These are phyloP conservation scores for Penicillium fimorum DNA, from an alignment of 495 filamentous ascomycete genomes.

Conservation along the genomic window DNA sequence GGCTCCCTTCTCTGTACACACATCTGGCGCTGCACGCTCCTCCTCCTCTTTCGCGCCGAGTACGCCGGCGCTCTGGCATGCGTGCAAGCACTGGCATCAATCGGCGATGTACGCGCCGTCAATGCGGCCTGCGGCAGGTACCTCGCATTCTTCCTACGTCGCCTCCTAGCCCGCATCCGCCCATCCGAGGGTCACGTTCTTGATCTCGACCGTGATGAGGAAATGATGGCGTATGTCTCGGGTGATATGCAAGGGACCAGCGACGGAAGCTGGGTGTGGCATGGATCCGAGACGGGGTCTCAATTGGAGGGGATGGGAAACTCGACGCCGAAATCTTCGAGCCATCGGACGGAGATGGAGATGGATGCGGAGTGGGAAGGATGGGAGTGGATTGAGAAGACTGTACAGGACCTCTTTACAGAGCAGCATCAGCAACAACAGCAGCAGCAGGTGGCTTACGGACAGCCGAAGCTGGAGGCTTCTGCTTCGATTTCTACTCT, in stretches of 20 bases:
- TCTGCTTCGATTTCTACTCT: conserved; percentile 24
- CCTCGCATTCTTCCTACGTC: conserved; percentile 75
- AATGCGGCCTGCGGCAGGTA: conserved; percentile 81
- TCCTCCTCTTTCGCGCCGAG: conserved; percentile 71
- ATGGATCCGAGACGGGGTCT: conserved; percentile 57
- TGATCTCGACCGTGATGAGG: conserved; percentile 74
- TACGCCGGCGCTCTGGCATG: conserved; percentile 71
- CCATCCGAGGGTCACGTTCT: conserved; percentile 44
- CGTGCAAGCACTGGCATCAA: conserved; percentile 64
- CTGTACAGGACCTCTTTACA: conserved; percentile 45
- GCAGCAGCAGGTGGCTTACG: conserved; percentile 22
- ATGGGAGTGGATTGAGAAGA: conserved; percentile 54
- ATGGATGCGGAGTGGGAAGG: conserved; percentile 45
- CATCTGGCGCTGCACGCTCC: conserved; percentile 83
- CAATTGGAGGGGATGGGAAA: conserved; percentile 34
- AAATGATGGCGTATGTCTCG: conserved; percentile 84
- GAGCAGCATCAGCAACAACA: conserved; percentile 37
- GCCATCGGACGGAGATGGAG: conserved; percentile 11
- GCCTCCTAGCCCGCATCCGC: conserved; percentile 56
- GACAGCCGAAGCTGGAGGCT: conserved; percentile 20
- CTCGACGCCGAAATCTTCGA: conserved; percentile 2
- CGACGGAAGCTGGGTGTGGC: conserved; percentile 86
- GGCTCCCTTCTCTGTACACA: conserved; percentile 75
- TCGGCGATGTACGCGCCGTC: conserved; percentile 66
- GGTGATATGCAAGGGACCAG: conserved; percentile 84